Evolutionary conservation across 306 rosid genomes (phyloP), one percentile per base, ranked within the genome.

Genomic region (Myrica gale): DNA sequence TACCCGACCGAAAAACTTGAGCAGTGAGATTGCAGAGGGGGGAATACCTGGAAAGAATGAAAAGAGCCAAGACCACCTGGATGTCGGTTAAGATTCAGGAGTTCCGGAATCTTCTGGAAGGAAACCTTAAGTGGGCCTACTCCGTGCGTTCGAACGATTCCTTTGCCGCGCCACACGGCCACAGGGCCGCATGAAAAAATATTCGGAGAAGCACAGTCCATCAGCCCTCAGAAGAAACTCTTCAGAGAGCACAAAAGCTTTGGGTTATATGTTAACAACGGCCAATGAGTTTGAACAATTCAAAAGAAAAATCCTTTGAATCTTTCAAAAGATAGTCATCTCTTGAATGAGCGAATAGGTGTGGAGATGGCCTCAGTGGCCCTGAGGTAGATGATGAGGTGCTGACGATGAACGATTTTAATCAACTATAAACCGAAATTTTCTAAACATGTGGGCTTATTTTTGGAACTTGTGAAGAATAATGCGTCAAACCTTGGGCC

Each of bases 41-140:
- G 46, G 63, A 58, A 45, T 86, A 93, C 95, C 96, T 85, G 93
- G 9, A 85, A 82, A 82, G 85, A 85, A 79, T 81, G 77, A 43
- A 86, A 85, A 21, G 83, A 86, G 79, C 84, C 76, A 51, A 90
- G 89, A 76, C 83, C 79, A 9, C 5, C 15, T 9, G 81, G 74
- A 65, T 72, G 69, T 53, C 21, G 23, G 73, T 43, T 50, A 42
- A 74, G 83, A 52, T 63, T 85, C n/a, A 77, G 81, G 52, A 72
- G 48, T 37, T 65, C 74, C 11, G 84, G 74, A 51, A 83, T 85
- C n/a, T 51, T 65, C 41, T 2, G 75, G 76, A 75, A 68, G 62
- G 84, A 82, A 76, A 72, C 68, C 48, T 50, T 54, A 6, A 53
- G 69, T 37, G 78, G 61, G 26, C 61, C 67, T 48, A 74, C 50